Evolutionary conservation across 345 rosid species (phyloP).

Genomic region (Pistacia integerrima): DNA sequence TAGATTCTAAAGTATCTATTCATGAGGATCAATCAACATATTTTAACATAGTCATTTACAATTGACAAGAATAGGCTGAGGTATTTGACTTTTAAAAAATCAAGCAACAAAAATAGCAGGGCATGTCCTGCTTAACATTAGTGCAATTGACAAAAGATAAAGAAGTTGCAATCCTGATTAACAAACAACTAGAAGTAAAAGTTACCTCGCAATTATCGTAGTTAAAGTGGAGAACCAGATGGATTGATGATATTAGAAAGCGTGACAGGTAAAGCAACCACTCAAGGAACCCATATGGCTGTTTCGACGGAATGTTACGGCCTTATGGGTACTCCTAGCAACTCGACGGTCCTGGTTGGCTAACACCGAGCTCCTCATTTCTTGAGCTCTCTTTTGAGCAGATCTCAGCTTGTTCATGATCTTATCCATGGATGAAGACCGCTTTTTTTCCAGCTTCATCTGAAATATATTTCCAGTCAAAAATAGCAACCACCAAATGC

Average conservation of each 20-base stretch:
- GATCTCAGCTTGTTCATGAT: constrained; percentile 87
- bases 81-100: neutral
- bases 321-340: constrained; percentile 45
- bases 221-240: neutral
- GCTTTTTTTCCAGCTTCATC: constrained; percentile 98
- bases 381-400: constrained; percentile 94
- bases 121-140: neutral
- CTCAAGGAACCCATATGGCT: constrained; percentile 69
- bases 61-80: neutral
- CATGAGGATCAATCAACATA: neutral
- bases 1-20: neutral
- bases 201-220: constrained; percentile 32
- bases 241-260: constrained; percentile 46
- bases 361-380: constrained; percentile 78
- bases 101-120: neutral
- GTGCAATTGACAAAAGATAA: neutral
- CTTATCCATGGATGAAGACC: constrained; percentile 89
- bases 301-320: constrained; percentile 48
- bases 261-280: constrained; percentile 90
- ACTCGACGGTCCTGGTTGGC: constrained; percentile 50
- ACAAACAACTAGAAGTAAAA: constrained; percentile 4
- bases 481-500: constrained; percentile 1
- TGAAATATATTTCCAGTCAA: constrained; percentile 36
- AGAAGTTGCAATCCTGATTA: neutral
- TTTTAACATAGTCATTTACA: neutral